These are phyloP conservation scores for Condylostoma magnum DNA, from an alignment of 169 alveolate genomes.

Conservation along the genomic window DNA sequence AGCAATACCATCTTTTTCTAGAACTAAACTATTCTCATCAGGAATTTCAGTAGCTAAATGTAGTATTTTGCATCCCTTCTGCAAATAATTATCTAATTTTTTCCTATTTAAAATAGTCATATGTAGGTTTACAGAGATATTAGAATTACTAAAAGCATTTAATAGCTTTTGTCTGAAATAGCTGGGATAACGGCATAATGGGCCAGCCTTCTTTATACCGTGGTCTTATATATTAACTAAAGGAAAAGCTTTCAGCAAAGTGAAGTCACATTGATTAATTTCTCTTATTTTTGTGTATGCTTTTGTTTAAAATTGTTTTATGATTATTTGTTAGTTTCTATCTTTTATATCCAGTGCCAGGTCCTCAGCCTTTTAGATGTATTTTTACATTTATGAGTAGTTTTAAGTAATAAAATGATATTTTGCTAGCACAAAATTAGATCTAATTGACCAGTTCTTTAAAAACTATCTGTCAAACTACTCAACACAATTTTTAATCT, in stretches of 20 bases:
- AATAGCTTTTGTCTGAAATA: not conserved
- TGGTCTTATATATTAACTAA: not conserved
- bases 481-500: not conserved
- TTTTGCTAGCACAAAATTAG: not conserved
- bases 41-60: constrained; percentile 24
- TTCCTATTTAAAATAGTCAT: not conserved
- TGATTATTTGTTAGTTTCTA: not conserved
- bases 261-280: not conserved
- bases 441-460: not conserved
- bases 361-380: not conserved
- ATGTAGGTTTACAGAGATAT: not conserved
- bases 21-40: not conserved
- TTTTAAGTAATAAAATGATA: not conserved
- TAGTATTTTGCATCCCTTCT: not conserved
- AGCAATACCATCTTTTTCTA: constrained; percentile 21
- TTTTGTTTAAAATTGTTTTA: not conserved
- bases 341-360: not conserved
- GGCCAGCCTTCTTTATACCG: not conserved
- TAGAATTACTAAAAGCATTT: not conserved
- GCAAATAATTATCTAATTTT: not conserved
- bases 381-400: not conserved
- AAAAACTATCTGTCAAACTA: not conserved
- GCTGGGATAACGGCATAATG: constrained; percentile 10
- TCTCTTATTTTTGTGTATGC: not conserved
- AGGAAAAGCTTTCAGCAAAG: constrained; percentile 12